These are phyloP conservation scores for Lachnellula occidentalis DNA, from an alignment of 2,329 filamentous ascomycete species.

Conservation along the genomic window DNA sequence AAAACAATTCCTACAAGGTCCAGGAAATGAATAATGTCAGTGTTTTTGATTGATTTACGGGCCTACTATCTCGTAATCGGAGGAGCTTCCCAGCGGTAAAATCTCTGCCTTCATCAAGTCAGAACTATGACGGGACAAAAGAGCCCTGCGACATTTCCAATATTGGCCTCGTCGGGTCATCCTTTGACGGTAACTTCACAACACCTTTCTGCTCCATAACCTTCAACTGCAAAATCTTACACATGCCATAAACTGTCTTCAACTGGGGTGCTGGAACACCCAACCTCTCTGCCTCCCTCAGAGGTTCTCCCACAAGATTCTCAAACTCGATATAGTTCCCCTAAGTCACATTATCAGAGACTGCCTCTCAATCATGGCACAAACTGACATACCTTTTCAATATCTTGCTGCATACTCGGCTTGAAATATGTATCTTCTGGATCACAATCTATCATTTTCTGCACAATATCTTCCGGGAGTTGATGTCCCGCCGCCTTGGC, in stretches of 20 bases:
- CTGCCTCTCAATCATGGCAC: too few relatives aligned
- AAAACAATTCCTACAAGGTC: too few relatives aligned
- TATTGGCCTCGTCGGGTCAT: background rate
- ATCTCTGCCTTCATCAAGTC: too few relatives aligned
- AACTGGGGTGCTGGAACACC: conserved; percentile 46
- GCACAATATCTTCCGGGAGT: conserved; percentile 20
- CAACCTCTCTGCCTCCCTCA: conserved; percentile 42
- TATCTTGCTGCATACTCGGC: conserved; percentile 45
- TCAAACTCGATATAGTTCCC: conserved; percentile 52
- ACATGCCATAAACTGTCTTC: conserved; percentile 48
- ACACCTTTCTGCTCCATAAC: conserved; percentile 37
- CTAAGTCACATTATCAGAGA: conserved; percentile 22
- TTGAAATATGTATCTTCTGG: conserved; percentile 39
- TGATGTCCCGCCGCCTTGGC: conserved; percentile 21
- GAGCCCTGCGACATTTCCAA: background rate
- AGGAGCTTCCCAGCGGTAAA: too few relatives aligned
- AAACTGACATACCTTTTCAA: conserved; percentile 39
- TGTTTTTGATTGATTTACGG: too few relatives aligned
- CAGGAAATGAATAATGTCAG: too few relatives aligned
- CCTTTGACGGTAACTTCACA: conserved; percentile 14
- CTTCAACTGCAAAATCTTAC: conserved; percentile 44
- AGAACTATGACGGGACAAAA: background rate
- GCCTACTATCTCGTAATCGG: too few relatives aligned
- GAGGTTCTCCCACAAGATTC: conserved; percentile 49
- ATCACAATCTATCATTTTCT: conserved; percentile 42